These are phyloP conservation scores for Raphanus sativus DNA, from an alignment of 345 rosid genomes.

Conservation along the genomic window DNA sequence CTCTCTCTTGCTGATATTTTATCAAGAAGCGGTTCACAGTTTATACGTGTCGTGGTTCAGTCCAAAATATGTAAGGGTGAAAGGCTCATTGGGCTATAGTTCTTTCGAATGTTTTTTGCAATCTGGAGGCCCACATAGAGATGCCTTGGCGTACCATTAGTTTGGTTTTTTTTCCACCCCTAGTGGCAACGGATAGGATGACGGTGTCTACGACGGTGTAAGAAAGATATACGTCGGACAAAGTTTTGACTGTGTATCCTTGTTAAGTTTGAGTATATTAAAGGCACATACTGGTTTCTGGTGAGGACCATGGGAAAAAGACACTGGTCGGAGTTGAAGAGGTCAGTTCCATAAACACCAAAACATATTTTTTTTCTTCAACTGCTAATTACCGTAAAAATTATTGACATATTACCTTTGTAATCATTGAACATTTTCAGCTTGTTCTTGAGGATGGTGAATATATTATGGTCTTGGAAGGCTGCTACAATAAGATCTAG, in stretches of 20 bases:
- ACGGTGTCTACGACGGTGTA: conserved; percentile 27
- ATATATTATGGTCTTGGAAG: conserved; percentile 20
- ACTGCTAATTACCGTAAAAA: too few relatives aligned
- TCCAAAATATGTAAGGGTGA: neutral
- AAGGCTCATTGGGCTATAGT: neutral
- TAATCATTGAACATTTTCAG: conserved; percentile 11
- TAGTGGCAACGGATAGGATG: conserved; percentile 27
- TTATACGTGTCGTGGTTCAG: neutral
- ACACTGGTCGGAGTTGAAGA: neutral
- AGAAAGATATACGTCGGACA: conserved; percentile 25
- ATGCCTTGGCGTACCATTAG: neutral
- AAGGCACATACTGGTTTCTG: neutral
- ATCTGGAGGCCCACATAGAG: neutral
- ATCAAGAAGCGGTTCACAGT: neutral
- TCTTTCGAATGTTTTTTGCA: neutral
- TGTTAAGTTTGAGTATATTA: neutral
- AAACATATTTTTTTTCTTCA: too few relatives aligned
- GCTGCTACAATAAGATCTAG: conserved; percentile 20
- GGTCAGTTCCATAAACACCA: neutral
- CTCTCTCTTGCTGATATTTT: neutral
- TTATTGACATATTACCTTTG: neutral
- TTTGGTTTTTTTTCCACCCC: too few relatives aligned
- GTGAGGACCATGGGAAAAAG: neutral
- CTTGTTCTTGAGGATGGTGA: conserved; percentile 32
- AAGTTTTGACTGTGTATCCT: conserved; percentile 3